Evolutionary conservation across 352 stramenopile species (phyloP), one percentile per base, ranked within the genome.

Genomic region (Phytopythium oedochilum): DNA sequence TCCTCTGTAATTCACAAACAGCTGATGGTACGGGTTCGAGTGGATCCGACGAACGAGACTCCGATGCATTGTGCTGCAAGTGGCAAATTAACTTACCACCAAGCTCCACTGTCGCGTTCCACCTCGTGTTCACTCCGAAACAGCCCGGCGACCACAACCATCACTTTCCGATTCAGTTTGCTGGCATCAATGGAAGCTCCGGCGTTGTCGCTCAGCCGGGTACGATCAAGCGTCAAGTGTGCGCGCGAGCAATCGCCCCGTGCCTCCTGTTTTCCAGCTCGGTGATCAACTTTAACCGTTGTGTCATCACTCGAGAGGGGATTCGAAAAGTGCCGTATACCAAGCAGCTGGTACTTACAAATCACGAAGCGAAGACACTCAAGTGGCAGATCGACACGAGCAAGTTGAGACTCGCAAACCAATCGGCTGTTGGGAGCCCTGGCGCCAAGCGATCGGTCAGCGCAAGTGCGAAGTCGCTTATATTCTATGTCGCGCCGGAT

Each of bases 261-360:
- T 66, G 77, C 0, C 60, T 97, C 0, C 51, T 88, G 0, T 92
- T 97, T 45, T 85, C 80, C 0, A 71, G 60, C 9, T 83, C 86
- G 0, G 66, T 66, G 3, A 61, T 97, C 42, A 67, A 96, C 44
- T 98, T 98, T 59, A 70, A 84, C 12, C 74, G 78, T 2, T 87
- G 83, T n/a, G 78, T 97, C 15, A 90, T 98, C 51, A 83, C 84
- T 1, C 52, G 84, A 1, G 85, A 97, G 55, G 76, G 75, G 0
- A 89, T 89, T 35, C 84, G 86, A 2, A 91, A 94, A 54, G 79
- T 96, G 0, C 89, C 91, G 0, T 97, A 96, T 60, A 94, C 80
- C 0, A 88, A 88, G 51, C 71, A n/a, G n/a, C n/a, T n/a, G n/a
- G 57, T 74, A 6, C 70, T 96, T 2, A 94, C 70, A 1, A 97